A percentile compares a stretch with the other conserved stretches of the same genome.
Conservation (phyloP, 495 filamentous ascomycete genomes). For the Jackrogersella multiformis region DNA sequence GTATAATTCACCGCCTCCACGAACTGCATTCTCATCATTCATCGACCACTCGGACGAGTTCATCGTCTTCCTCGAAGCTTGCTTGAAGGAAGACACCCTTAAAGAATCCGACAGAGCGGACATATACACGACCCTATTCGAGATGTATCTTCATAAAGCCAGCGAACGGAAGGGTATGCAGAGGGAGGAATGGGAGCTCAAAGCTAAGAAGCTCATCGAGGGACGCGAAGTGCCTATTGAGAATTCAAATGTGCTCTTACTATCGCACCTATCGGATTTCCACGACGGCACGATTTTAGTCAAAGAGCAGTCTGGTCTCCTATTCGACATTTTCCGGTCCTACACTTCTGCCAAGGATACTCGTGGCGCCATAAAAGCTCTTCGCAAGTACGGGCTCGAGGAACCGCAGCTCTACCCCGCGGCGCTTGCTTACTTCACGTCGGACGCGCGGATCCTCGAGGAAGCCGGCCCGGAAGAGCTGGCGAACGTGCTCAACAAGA, state of each 20-base stretch:
- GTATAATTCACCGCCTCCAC: conserved; percentile 79
- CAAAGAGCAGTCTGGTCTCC: conserved; percentile 89
- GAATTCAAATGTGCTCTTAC: conserved; percentile 89
- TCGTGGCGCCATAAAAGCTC: conserved; percentile 83
- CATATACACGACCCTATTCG: conserved; percentile 94
- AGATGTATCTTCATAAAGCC: conserved; percentile 94
- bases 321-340: conserved; percentile 95
- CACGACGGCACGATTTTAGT: conserved; percentile 89
- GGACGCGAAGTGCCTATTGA: conserved; percentile 81
- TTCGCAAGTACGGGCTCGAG: conserved; percentile 88
- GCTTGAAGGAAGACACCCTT: conserved; percentile 71
- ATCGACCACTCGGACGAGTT: conserved; percentile 93
- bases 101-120: conserved; percentile 77
- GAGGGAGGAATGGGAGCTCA: conserved; percentile 83
- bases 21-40: conserved; percentile 95
- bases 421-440: conserved; percentile 92
- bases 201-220: conserved; percentile 86
- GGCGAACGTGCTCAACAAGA: conserved; percentile 79
- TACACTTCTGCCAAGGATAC: conserved; percentile 96
- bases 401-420: conserved; percentile 95
- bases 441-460: conserved; percentile 78
- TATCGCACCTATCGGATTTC: conserved; percentile 93
- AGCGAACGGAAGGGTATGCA: conserved; percentile 70
- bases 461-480: conserved; percentile 89
- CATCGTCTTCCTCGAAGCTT: conserved; percentile 88